Evolutionary conservation across 2,329 filamentous ascomycete genomes (phyloP), one percentile per base, ranked within the genome.

Genomic region (Colletotrichum sp.): DNA sequence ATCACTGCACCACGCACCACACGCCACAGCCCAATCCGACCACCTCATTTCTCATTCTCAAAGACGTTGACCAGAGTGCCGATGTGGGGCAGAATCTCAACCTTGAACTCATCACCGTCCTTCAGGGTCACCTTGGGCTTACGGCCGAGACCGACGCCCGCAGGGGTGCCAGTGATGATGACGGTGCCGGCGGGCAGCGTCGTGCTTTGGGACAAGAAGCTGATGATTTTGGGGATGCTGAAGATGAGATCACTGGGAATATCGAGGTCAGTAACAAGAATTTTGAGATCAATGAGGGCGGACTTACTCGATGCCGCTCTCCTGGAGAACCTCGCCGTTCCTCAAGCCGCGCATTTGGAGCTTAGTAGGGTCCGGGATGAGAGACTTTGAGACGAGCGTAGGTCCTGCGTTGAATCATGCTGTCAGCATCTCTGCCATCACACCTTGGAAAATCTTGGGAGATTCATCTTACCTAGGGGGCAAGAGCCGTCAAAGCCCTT

Each of bases 401-500:
- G 89, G 90, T 3, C 88, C 89, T 80, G 0, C 21, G 3, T 38
- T 43, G 0, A 30, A 58, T 55, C 66, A 12, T 13, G 0, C 2
- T 0, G 10, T 52, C 0, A 52, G n/a, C 43, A 52, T 0, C 10
- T 52, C n/a, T 13, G 43, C 10, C n/a, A 0, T 61, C 18, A 30
- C 8, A 0, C 18, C 8, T 28, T 5, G 26, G 55, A 5, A 26
- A 34, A 8, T 61, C 7, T 21, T 21, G 28, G 9, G 2, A 21
- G n/a, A 0, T 15, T 15, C 24, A 6, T 28, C 72, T 68, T 32
- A 79, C 78, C 76, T 18, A 91, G 80, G 0, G 90, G 90, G 73
- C 89, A 91, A 1, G 87, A 85, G 12, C 87, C 87, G 76, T 91
- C 90, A 68, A 91, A 90, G 0, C 90, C 89, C 81, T 92, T 91